Evolutionary conservation across 1,139 yeast genomes (phyloP), one percentile per base, ranked within the genome.

Genomic region (Torulaspora globosa): DNA sequence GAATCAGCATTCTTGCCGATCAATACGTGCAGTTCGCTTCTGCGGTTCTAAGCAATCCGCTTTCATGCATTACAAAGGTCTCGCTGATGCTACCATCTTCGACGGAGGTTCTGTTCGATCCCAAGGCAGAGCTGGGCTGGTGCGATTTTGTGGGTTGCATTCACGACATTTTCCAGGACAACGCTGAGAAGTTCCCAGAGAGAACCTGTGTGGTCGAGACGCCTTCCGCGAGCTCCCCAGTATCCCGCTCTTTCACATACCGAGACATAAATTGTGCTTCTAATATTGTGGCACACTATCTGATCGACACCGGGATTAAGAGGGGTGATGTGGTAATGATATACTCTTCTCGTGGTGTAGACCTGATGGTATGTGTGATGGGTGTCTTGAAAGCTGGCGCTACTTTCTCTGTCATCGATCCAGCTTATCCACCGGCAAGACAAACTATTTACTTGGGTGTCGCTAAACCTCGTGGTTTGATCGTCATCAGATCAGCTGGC

Each of bases 381-480:
- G 99, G 97, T 67, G 96, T 88, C 30, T 76, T 92, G 62, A 92
- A 92, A 70, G 97, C 98, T 1, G 99, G 99, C 56, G 98, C 96
- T 14, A 90, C 98, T 0, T 92, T 92, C 65, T 90, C 97, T 5
- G 99, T 94, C 23, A 92, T 92, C 56, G 99, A 92, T 63, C 98
- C 98, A 5, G 97, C 98, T 2, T 92, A 92, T 66, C 99, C 99
- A 34, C 96, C 98, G 18, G 95, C 95, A 7, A 81, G 99, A 69
- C 99, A 92, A 68, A 92, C 87, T 57, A 80, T 92, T 53, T 92
- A 92, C 65, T 75, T 92, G 51, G 80, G 85, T 30, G 99, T 92
- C 11, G 97, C 98, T 33, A 82, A 84, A 66, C 99, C 99, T 34
- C 79, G 72, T 58, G 98, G 95, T 52, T 75, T 92, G 57, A 82